Evolutionary conservation across 768 basidiomycete genomes (phyloP), one percentile per base, ranked within the genome.

Genomic region (Tephrocybe sp.): DNA sequence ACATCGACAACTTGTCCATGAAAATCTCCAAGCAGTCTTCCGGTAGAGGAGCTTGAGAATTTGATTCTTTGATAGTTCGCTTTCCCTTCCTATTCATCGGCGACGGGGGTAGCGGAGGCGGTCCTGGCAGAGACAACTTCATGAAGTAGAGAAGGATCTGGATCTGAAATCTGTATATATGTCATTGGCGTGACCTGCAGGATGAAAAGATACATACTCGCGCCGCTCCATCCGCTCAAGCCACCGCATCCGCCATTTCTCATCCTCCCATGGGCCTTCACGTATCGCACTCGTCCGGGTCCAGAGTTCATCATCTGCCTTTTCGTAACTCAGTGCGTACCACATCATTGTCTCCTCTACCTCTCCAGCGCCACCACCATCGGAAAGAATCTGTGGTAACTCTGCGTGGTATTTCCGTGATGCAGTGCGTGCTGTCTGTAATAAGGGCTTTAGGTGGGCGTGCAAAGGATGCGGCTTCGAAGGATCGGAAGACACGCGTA

Each of bases 1-100:
- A 89, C 68, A 78, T 82, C 3, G 84, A 86, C 6, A 92, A 64
- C 59, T 84, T 87, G 65, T 91, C 89, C 84, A 89, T 88, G 64
- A 86, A 83, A 1, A 73, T 70, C 61, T 91, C 87, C 1, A 89
- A 65, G 21, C 75, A 73, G n/a, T 82, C 84, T 42, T 80, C 78
- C 44, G n/a, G n/a, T n/a, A 54, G 62, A 49, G 58, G 57, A n/a
- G 55, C 46, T 5, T 44, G 49, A 32, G 68, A 53, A 1, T 52
- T 49, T 15, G 44, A 12, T 26, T 63, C 60, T 59, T 67, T 39
- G 54, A 49, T 37, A 15, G 53, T 25, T 13, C 57, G 52, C 57
- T 72, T 75, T 27, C 69, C 45, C 52, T 67, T 74, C 35, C 67
- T 49, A 50, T 67, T 56, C 52, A 63, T 66, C 2, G 57, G 58